Conservation (phyloP, 23 red algal species). For the Gracilaria caudata region DNA sequence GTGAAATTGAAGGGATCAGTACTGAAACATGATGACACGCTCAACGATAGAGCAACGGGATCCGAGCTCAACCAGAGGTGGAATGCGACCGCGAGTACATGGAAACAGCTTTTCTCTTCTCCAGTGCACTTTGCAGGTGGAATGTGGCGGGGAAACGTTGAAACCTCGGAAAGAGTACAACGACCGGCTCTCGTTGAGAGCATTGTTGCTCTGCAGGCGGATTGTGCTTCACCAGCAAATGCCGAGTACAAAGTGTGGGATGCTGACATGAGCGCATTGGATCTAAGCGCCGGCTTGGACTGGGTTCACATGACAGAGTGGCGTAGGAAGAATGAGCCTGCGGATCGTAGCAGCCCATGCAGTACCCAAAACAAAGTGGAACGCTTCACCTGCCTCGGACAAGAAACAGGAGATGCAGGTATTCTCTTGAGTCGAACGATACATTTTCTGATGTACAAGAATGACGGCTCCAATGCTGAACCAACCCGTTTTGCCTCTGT, state of each 20-base stretch:
- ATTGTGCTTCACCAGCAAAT: neutral
- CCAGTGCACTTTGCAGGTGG: neutral
- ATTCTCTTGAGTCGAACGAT: neutral
- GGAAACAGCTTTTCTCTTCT: neutral
- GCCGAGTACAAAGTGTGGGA: neutral
- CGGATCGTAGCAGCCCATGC: neutral
- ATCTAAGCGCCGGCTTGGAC: slow-evolving; percentile 2
- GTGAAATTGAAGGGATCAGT: neutral
- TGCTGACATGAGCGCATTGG: slow-evolving; percentile 7
- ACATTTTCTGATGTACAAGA: neutral
- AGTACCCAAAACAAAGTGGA: neutral
- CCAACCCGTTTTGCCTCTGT: neutral
- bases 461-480: neutral
- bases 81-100: slow-evolving; percentile 10
- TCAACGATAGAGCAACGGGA: slow-evolving; percentile 23
- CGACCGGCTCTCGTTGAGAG: neutral
- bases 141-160: slow-evolving; percentile 42
- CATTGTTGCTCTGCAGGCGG: neutral
- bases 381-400: neutral
- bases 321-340: neutral
- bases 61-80: neutral
- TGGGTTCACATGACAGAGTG: neutral
- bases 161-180: neutral
- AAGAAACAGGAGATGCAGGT: neutral
- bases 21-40: slow-evolving; percentile 37